Base-by-base conservation (phyloP, 148 eudicot species). In the Camellia japonica region DNA sequence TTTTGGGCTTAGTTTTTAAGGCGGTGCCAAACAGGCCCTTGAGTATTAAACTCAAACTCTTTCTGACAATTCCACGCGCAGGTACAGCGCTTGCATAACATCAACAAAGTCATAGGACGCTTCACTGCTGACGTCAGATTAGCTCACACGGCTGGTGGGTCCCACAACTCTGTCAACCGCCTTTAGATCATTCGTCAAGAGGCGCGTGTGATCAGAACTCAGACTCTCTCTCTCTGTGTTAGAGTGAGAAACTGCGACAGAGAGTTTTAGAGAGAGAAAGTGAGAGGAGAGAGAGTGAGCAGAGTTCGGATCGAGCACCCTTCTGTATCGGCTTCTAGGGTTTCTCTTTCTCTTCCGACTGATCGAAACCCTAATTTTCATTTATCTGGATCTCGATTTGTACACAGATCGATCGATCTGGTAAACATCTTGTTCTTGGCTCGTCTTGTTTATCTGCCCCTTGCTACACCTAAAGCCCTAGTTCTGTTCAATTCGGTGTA, bases 291-390 rank as follows among this genome's bases (percentile, higher is more conserved):
- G 63, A 74, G 52, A 23, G 65, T 19, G 20, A 15, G 20, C 2
- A 55, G 56, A 70, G 56, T 70, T 77, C 84, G 77, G 81, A 64
- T 65, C 77, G 64, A 77, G 47, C 73, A 47, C 19, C 19, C 18
- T 23, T 71, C 63, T 20, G 44, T 3, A 38, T 15, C 47, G 63
- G 52, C 47, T 41, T 65, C 69, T 79, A 73, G 70, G 69, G 77
- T 75, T 75, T 64, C 63, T 15, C 76, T 75, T 75, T 30, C 38
- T 30, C 38, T 30, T 30, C 38, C 73, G 19, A 47, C 46, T 7
- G 7, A 30, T 79, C 62, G 51, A 64, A 79, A 70, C 80, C 85
- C 73, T 70, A 75, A 44, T 62, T 68, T 59, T 7, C 5, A 6
- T 41, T 23, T n/a, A 30, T 47, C 41, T 47, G 43, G 46, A 38